Evolutionary conservation across 345 rosid genomes (phyloP).

Genomic region (Gossypium stocksii): DNA sequence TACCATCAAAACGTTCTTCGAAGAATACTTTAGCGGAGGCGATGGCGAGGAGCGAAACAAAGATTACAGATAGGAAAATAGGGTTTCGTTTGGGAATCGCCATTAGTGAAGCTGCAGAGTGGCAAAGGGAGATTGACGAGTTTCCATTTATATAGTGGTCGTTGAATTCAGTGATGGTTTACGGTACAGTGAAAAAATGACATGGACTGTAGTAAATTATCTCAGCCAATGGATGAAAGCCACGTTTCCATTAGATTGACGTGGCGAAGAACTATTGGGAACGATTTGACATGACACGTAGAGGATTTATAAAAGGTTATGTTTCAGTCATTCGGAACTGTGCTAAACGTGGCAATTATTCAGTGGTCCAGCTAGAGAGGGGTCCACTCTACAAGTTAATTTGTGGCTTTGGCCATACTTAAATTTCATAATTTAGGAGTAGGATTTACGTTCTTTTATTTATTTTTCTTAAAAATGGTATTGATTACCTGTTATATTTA

Average conservation of each 20-base stretch:
- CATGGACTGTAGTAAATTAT: constrained; percentile 14
- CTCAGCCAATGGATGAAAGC: background rate
- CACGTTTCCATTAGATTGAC: constrained; percentile 24
- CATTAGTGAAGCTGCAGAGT: constrained; percentile 25
- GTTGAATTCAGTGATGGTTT: background rate
- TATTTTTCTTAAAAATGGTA: background rate
- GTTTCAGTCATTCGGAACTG: background rate
- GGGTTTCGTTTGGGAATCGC: constrained; percentile 32
- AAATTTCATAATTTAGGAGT: background rate
- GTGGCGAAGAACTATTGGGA: constrained; percentile 38
- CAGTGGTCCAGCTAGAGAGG: background rate
- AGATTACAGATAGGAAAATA: constrained; percentile 27
- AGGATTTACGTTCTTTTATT: background rate
- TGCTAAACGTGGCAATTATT: background rate
- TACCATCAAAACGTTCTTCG: constrained; percentile 94
- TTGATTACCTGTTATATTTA: background rate
- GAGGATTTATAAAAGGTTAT: background rate
- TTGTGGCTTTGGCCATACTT: background rate
- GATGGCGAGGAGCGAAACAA: constrained; percentile 38
- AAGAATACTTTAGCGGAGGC: constrained; percentile 70
- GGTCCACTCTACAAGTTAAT: background rate
- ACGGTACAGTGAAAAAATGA: background rate
- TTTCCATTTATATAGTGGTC: constrained; percentile 14
- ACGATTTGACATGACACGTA: constrained; percentile 13
- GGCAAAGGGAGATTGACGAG: background rate